Evolutionary conservation across 257 asterid genomes (phyloP).

Genomic region (Plantago major): DNA sequence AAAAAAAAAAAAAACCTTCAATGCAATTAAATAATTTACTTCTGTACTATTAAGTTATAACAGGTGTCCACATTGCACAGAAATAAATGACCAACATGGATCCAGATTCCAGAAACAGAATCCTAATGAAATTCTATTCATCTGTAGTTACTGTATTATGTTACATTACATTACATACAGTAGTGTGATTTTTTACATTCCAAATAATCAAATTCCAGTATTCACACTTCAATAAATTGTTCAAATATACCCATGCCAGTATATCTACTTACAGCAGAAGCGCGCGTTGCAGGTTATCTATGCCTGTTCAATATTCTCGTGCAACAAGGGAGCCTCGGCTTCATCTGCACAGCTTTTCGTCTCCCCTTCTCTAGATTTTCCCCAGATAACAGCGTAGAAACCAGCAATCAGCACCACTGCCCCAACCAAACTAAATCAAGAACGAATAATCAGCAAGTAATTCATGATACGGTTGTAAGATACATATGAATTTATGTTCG

Average conservation of each 20-base stretch:
- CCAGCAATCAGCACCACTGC: slow-evolving; percentile 41
- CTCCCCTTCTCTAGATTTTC: slow-evolving; percentile 43
- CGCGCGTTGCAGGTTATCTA: slow-evolving; percentile 1
- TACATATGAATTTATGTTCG: too few species aligned
- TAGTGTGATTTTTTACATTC: background rate
- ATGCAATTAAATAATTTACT: too few species aligned
- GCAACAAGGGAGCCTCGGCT: slow-evolving; percentile 29
- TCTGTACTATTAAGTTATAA: too few species aligned
- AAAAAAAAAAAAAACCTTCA: too few species aligned
- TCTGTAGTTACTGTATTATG: too few species aligned
- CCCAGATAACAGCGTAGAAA: slow-evolving; percentile 58
- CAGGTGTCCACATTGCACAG: too few species aligned
- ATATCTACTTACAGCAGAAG: slow-evolving; percentile 9
- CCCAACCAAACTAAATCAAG: slow-evolving; percentile 35
- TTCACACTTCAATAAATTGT: background rate
- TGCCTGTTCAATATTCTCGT: slow-evolving; percentile 21
- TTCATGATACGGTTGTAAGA: background rate
- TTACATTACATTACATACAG: too few species aligned
- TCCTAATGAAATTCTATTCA: too few species aligned
- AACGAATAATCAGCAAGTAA: background rate
- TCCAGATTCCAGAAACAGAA: too few species aligned
- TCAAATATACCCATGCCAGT: background rate
- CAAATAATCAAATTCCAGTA: background rate
- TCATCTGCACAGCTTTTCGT: slow-evolving; percentile 6
- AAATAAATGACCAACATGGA: too few species aligned